phyloP scores from a whole-genome alignment of 768 basidiomycete genomes.

The Rhizopogon rudus region DNA sequence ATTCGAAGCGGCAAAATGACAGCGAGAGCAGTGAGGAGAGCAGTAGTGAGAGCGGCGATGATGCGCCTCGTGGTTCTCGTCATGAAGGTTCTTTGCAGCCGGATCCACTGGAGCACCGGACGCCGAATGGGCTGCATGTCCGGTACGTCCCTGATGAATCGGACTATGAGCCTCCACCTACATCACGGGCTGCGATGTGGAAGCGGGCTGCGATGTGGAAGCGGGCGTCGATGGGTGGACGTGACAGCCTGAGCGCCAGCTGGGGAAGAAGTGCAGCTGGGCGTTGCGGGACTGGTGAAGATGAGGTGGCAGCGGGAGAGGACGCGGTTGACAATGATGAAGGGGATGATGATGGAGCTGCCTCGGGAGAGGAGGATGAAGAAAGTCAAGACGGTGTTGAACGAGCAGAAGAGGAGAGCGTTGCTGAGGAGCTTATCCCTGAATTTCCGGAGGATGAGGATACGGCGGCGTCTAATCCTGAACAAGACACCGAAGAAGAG shows the following conservation, averaged over 20 bases:
- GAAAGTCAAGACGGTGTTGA: neutral
- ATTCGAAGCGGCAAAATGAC: neutral
- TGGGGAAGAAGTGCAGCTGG: neutral
- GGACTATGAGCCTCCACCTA: slow-evolving; percentile 24
- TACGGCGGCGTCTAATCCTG: neutral
- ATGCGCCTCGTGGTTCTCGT: neutral
- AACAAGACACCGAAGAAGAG: slow-evolving; percentile 8
- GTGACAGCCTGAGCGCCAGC: neutral
- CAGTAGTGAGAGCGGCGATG: too few species aligned
- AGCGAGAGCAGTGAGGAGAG: neutral
- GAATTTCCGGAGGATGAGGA: slow-evolving; percentile 4
- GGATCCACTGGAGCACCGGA: neutral
- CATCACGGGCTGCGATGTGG: slow-evolving; percentile 20
- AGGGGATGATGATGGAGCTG: neutral
- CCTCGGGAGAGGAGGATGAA: neutral
- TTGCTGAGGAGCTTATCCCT: neutral
- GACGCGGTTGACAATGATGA: neutral
- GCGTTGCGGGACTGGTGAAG: neutral
- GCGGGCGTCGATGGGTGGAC: neutral
- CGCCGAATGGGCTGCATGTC: neutral
- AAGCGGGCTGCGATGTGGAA: too few species aligned
- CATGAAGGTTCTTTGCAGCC: neutral
- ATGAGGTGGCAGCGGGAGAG: neutral
- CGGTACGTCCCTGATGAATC: slow-evolving; percentile 10
- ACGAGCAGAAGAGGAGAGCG: neutral